phyloP scores from a whole-genome alignment of 768 basidiomycete species.

The Tulasnella sp. region DNA sequence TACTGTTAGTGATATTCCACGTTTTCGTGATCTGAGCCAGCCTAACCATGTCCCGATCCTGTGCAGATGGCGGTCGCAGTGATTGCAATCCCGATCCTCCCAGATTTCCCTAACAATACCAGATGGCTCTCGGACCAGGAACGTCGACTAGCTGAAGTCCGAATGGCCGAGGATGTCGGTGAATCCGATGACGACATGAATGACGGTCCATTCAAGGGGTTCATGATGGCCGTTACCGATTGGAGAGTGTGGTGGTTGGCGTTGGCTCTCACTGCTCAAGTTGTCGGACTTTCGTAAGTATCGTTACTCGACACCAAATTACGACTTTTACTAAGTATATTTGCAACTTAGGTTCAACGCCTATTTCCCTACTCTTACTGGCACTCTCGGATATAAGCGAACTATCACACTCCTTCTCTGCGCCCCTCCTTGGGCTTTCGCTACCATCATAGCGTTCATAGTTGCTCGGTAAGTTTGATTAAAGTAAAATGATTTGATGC shows the following conservation, averaged over 20 bases:
- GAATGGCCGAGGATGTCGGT: conserved; percentile 50
- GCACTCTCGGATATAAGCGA: conserved; percentile 54
- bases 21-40: neutral
- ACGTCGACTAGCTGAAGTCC: conserved; percentile 37
- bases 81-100: conserved; percentile 48
- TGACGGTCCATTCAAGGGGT: conserved; percentile 30
- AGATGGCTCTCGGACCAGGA: conserved; percentile 48
- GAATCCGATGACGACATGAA: conserved; percentile 38
- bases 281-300: conserved; percentile 39
- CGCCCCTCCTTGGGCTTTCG: conserved; percentile 62
- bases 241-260: conserved; percentile 72
- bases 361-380: conserved; percentile 43
- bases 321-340: neutral
- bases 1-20: conserved; percentile 6
- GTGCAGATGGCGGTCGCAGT: conserved; percentile 31
- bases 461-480: conserved; percentile 26
- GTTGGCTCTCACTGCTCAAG: conserved; percentile 42
- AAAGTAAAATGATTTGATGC: no score
- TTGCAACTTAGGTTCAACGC: conserved; percentile 42
- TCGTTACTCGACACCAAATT: neutral
- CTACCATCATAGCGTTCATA: conserved; percentile 42
- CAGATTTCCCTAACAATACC: conserved; percentile 53
- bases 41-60: conserved; percentile 27
- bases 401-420: conserved; percentile 60
- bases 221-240: conserved; percentile 51